Base-by-base conservation (phyloP, 2,329 filamentous ascomycete genomes). In the Botrytis medusae region DNA sequence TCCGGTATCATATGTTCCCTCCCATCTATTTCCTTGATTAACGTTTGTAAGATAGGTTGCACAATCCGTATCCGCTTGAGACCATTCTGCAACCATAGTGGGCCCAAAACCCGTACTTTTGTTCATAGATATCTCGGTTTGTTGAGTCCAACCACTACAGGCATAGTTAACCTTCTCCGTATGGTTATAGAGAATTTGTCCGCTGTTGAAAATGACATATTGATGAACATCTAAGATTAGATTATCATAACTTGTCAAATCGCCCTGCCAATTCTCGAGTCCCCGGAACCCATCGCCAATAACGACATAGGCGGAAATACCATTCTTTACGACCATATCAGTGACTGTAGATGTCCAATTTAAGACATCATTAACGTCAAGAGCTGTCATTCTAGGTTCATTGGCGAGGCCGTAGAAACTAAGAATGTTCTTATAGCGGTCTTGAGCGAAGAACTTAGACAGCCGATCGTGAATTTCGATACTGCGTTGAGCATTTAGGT, bases 231-330 rank as follows among this genome's bases (percentile, higher is more conserved):
- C 96, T n/a, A 99, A 89, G 29, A 97, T 88, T 76, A 98, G 86
- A 76, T 91, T 88, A 64, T 91, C 86, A 80, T 92, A 88, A 34
- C 87, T 86, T 77, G 92, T 88, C 77, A 98, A 88, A 81, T 92
- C 87, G 59, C 93, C 93, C 81, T 97, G 91, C 96, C 96, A 99
- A 80, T 97, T 95, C 77, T 87, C 87, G 7, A 98, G 88, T 18
- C 95, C 95, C 84, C 97, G 89, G 85, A 99, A 99, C 37, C 96
- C 96, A 82, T 99, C 96, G 72, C 95, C 95, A 79, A 99, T 96
- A 57, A 97, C 91, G 73, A 98, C 84, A 57, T 89, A 85, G 48
- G 91, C 89, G 67, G 88, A 86, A 77, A 97, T 85, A 46, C 94
- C 93, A 83, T 97, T 97, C 57, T 85, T 86, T 68, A 92, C 92